These are phyloP conservation scores for Xylaria nigripes DNA, from an alignment of 495 filamentous ascomycete genomes.

Conservation along the genomic window DNA sequence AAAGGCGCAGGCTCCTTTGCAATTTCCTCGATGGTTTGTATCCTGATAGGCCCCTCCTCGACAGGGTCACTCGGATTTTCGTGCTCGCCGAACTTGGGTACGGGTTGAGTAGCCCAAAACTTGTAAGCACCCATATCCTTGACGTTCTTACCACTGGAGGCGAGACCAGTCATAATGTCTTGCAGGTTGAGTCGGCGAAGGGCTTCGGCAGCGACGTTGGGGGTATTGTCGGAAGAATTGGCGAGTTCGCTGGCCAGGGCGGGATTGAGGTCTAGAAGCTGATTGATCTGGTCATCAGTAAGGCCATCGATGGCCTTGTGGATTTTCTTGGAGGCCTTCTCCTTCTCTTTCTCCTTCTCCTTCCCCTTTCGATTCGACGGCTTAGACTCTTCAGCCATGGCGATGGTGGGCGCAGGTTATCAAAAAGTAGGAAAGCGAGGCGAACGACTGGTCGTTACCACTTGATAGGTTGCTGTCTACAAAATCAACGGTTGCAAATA, in stretches of 20 bases:
- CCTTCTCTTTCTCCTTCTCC: constrained; percentile 41
- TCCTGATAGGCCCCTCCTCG: constrained; percentile 48
- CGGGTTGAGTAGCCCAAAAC: constrained; percentile 97
- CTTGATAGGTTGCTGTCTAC: not conserved
- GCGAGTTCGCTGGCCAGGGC: constrained; percentile 49
- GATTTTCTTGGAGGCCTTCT: constrained; percentile 33
- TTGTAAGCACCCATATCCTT: constrained; percentile 97
- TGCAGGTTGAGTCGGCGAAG: constrained; percentile 65
- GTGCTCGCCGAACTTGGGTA: constrained; percentile 68
- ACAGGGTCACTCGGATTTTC: constrained; percentile 22
- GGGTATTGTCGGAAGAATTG: constrained; percentile 20
- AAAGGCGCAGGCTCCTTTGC: constrained; percentile 56
- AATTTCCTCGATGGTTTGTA: constrained; percentile 66
- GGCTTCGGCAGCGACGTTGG: constrained; percentile 44
- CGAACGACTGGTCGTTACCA: not conserved
- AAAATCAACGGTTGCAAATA: not conserved
- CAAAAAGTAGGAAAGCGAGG: not conserved
- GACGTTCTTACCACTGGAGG: constrained; percentile 67
- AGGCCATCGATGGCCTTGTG: constrained; percentile 38
- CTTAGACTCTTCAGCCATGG: constrained; percentile 46
- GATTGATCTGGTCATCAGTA: constrained; percentile 38
- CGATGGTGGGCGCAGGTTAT: not conserved
- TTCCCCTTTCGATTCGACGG: constrained; percentile 37
- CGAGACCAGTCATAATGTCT: constrained; percentile 75
- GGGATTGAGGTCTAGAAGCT: constrained; percentile 54